These are phyloP conservation scores for Fraxinus nigra DNA, from an alignment of 305 asterid genomes.

Conservation along the genomic window DNA sequence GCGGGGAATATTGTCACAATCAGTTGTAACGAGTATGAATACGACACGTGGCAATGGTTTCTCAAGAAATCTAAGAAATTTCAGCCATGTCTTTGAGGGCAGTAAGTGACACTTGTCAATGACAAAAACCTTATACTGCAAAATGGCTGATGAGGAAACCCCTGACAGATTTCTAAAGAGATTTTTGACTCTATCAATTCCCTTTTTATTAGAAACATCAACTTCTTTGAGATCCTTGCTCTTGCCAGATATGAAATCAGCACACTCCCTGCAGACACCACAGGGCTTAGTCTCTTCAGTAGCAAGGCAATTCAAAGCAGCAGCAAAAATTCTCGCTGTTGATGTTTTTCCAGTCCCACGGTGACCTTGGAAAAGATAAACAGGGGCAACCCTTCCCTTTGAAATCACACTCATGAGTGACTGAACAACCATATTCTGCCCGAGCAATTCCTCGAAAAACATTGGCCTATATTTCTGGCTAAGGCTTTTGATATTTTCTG, in stretches of 20 bases:
- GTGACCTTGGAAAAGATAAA: constrained; percentile 88
- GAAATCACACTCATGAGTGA: constrained; percentile 67
- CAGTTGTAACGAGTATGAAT: constrained; percentile 72
- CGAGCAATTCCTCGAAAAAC: constrained; percentile 77
- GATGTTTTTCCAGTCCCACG: constrained; percentile 95
- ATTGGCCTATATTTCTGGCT: constrained; percentile 83
- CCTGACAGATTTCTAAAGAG: constrained; percentile 44
- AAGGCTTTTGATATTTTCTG: constrained; percentile 58
- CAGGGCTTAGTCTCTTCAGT: constrained; percentile 77
- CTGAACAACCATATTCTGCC: constrained; percentile 68
- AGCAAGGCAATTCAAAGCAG: constrained; percentile 87
- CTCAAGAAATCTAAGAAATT: constrained; percentile 65
- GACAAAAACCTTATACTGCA: constrained; percentile 57
- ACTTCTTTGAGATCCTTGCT: constrained; percentile 54
- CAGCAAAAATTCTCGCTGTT: constrained; percentile 67
- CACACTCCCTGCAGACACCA: constrained; percentile 81
- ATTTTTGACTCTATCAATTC: constrained; percentile 46
- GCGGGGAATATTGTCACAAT: constrained; percentile 70
- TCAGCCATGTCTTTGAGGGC: constrained; percentile 76
- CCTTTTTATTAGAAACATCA: constrained; percentile 68
- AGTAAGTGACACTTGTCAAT: constrained; percentile 80
- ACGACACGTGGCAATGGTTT: constrained; percentile 62
- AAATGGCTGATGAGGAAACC: constrained; percentile 33
- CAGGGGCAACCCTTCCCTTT: constrained; percentile 59
- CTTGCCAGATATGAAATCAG: constrained; percentile 64